phyloP scores from a whole-genome alignment of 805 yeast species.

The Tetrapisispora fleetii region DNA sequence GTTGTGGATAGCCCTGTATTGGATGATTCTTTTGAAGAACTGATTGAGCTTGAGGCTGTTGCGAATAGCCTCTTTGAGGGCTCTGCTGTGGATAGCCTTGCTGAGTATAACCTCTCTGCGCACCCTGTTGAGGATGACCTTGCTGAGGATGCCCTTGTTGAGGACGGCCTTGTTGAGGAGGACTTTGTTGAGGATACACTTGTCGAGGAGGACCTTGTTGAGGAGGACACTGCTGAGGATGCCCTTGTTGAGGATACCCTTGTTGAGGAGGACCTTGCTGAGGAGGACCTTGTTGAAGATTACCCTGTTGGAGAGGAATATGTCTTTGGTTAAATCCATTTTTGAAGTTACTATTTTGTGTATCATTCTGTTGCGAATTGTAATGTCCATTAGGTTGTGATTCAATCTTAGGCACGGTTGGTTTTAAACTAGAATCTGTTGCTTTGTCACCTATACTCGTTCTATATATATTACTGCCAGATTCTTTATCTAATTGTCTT shows the following conservation, averaged over 20 bases:
- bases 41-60: no score
- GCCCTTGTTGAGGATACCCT: neutral
- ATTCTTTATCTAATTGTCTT: neutral
- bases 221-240: neutral
- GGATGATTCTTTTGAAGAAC: no score
- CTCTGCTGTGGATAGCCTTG: neutral
- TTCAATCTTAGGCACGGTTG: neutral
- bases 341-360: neutral
- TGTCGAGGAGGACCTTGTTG: neutral
- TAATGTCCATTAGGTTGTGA: neutral
- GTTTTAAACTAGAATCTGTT: neutral
- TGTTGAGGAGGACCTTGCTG: neutral
- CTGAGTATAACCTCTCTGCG: neutral
- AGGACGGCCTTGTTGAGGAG: neutral
- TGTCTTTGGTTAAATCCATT: neutral
- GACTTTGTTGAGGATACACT: neutral
- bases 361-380: neutral
- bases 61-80: slow-evolving; percentile 27
- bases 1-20: neutral
- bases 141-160: neutral
- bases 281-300: neutral
- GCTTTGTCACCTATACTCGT: no score
- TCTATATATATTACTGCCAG: neutral
- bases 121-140: neutral
- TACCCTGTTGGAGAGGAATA: neutral